phyloP scores from a whole-genome alignment of 2,329 filamentous ascomycete genomes.

The Trichophyton simii region DNA sequence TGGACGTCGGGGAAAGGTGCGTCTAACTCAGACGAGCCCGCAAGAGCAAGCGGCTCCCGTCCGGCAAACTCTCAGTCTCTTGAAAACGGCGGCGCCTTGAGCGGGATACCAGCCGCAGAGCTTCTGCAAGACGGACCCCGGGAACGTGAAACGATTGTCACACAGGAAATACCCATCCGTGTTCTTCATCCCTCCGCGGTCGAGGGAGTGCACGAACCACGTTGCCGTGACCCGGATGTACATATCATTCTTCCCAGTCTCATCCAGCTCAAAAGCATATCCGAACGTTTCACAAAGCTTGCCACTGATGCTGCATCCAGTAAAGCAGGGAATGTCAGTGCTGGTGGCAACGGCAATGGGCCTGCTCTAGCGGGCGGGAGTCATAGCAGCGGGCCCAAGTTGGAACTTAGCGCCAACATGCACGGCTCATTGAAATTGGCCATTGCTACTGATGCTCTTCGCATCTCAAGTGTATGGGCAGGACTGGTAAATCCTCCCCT shows the following conservation, averaged over 20 bases:
- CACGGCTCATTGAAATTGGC: slow-evolving; percentile 71
- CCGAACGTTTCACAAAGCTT: slow-evolving; percentile 86
- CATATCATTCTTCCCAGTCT: slow-evolving; percentile 83
- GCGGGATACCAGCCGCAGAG: slow-evolving; percentile 29
- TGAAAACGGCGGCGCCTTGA: slow-evolving; percentile 35
- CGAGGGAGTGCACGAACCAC: slow-evolving; percentile 87
- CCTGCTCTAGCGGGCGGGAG: slow-evolving; percentile 17
- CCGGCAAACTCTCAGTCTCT: slow-evolving; percentile 16
- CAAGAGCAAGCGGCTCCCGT: slow-evolving; percentile 22
- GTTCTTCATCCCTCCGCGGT: slow-evolving; percentile 73
- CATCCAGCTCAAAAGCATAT: slow-evolving; percentile 81
- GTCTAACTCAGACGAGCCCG: slow-evolving; percentile 37
- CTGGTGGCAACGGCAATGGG: slow-evolving; percentile 18
- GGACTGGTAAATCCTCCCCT: slow-evolving; percentile 77
- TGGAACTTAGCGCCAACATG: slow-evolving; percentile 90
- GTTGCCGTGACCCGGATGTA: slow-evolving; percentile 80
- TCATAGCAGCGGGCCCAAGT: slow-evolving; percentile 41
- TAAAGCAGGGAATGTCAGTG: slow-evolving; percentile 13
- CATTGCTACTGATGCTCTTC: slow-evolving; percentile 69
- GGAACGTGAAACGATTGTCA: slow-evolving; percentile 82
- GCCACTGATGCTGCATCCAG: slow-evolving; percentile 37
- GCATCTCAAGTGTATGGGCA: slow-evolving; percentile 75
- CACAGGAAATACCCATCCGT: slow-evolving; percentile 89
- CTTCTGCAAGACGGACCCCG: slow-evolving; percentile 37
- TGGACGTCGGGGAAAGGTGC: slow-evolving; percentile 41